Conservation (phyloP, 108 stramenopile species). For the Parmales sp. region DNA sequence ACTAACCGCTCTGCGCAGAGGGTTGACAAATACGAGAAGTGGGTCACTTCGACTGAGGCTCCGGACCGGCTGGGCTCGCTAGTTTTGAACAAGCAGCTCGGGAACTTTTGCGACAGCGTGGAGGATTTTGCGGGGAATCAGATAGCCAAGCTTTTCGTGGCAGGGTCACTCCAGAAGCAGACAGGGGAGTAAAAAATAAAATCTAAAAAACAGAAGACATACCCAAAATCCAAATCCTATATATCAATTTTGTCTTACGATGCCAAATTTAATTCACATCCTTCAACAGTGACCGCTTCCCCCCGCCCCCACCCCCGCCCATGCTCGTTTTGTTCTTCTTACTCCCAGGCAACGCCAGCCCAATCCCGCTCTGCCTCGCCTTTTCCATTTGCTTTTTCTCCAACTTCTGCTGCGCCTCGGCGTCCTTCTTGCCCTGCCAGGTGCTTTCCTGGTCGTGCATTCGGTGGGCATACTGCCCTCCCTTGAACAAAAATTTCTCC, state of each 20-base stretch:
- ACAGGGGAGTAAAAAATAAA: not conserved
- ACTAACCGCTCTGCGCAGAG: no score
- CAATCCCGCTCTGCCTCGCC: not conserved
- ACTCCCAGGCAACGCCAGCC: no score
- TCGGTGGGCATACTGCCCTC: conserved; percentile 42
- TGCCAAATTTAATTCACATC: no score
- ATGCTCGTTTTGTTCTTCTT: no score
- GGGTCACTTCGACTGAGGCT: conserved; percentile 43
- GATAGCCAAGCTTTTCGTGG: conserved; percentile 79
- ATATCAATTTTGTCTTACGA: no score
- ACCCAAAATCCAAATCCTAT: no score
- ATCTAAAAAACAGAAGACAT: not conserved
- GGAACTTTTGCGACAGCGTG: conserved; percentile 84
- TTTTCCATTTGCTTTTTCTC: conserved; percentile 60
- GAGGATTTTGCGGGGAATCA: conserved; percentile 70
- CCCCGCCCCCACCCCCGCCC: no score
- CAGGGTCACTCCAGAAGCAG: conserved; percentile 72
- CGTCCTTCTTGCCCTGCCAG: conserved; percentile 63
- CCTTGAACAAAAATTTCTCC: conserved; percentile 53
- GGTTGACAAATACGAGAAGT: conserved; percentile 17
- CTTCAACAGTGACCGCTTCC: no score
- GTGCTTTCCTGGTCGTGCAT: conserved; percentile 68
- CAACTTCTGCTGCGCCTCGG: conserved; percentile 49
- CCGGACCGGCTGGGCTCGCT: conserved; percentile 78
- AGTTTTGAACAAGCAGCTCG: conserved; percentile 81